Percentiles rank a stretch among this genome's conserved stretches.
phyloP scores from a whole-genome alignment of 2,329 filamentous ascomycete genomes.

The Diaporthe caulivora region DNA sequence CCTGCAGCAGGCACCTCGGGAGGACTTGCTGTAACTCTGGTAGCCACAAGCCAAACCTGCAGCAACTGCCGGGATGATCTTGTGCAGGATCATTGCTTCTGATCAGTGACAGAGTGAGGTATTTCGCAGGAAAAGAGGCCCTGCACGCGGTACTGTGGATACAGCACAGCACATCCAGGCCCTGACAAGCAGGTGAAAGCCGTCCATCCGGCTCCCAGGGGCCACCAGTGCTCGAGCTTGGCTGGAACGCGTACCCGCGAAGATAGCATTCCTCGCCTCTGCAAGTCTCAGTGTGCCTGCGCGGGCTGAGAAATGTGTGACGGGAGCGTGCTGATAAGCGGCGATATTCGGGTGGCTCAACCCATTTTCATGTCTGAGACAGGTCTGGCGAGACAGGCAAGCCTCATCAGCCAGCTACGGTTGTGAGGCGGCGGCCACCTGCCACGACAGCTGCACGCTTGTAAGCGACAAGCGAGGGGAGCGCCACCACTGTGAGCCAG shows the following conservation, averaged over 20 bases:
- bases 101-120: slow-evolving; percentile 13
- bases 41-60: slow-evolving; percentile 22
- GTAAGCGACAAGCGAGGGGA: slow-evolving; percentile 33
- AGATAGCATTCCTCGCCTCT: slow-evolving; percentile 18
- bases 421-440: slow-evolving; percentile 31
- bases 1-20: slow-evolving; percentile 19
- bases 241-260: slow-evolving; percentile 13
- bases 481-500: slow-evolving; percentile 3
- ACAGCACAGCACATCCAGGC: slow-evolving; percentile 4
- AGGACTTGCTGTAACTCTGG: slow-evolving; percentile 21
- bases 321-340: slow-evolving; percentile 19
- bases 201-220: too few species aligned
- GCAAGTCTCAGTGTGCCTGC: neutral
- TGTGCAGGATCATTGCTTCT: neutral
- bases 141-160: neutral
- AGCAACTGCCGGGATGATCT: slow-evolving; percentile 10
- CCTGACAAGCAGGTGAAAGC: neutral
- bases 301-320: slow-evolving; percentile 12
- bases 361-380: slow-evolving; percentile 36
- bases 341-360: slow-evolving; percentile 30
- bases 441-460: slow-evolving; percentile 24
- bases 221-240: neutral
- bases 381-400: slow-evolving; percentile 33
- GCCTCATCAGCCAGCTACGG: slow-evolving; percentile 34
- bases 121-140: neutral